phyloP scores from a whole-genome alignment of 768 basidiomycete species.

The Hortiboletus flavorubellus region DNA sequence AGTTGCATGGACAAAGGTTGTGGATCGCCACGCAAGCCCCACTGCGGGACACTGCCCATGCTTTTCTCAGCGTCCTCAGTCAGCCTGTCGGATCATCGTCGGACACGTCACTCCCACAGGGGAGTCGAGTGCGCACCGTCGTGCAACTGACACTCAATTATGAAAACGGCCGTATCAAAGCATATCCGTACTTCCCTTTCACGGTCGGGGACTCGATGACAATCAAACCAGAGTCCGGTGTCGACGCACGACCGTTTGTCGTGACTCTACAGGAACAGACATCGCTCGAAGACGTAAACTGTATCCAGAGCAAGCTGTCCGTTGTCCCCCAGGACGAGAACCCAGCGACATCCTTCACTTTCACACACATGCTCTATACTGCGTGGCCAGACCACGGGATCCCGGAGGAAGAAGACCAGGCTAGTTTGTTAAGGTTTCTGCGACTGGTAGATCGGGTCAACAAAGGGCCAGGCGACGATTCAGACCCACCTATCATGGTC shows the following conservation, averaged over 20 bases:
- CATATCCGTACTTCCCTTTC: slow-evolving; percentile 72
- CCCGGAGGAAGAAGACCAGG: slow-evolving; percentile 57
- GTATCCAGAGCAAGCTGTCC: slow-evolving; percentile 59
- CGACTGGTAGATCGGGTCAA: slow-evolving; percentile 64
- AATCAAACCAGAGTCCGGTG: slow-evolving; percentile 44
- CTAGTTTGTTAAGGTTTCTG: slow-evolving; percentile 59
- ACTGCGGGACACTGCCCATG: slow-evolving; percentile 60
- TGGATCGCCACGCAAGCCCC: slow-evolving; percentile 90
- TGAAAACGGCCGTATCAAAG: slow-evolving; percentile 72
- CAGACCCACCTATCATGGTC: slow-evolving; percentile 75
- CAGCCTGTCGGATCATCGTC: slow-evolving; percentile 42
- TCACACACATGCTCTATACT: slow-evolving; percentile 69
- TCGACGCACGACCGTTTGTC: slow-evolving; percentile 42
- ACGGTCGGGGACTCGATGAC: slow-evolving; percentile 50
- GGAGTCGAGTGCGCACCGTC: slow-evolving; percentile 61
- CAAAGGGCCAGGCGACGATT: slow-evolving; percentile 43
- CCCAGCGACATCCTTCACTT: slow-evolving; percentile 40
- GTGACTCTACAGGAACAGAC: slow-evolving; percentile 53
- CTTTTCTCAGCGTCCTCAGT: slow-evolving; percentile 70
- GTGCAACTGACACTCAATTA: slow-evolving; percentile 76
- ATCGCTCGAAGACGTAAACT: slow-evolving; percentile 53
- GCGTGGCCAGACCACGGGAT: slow-evolving; percentile 88
- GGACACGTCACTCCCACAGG: slow-evolving; percentile 21
- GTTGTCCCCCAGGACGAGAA: slow-evolving; percentile 37
- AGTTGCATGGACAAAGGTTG: slow-evolving; percentile 66